phyloP scores from a whole-genome alignment of 2,329 filamentous ascomycete genomes.

The Alternaria brassicae region DNA sequence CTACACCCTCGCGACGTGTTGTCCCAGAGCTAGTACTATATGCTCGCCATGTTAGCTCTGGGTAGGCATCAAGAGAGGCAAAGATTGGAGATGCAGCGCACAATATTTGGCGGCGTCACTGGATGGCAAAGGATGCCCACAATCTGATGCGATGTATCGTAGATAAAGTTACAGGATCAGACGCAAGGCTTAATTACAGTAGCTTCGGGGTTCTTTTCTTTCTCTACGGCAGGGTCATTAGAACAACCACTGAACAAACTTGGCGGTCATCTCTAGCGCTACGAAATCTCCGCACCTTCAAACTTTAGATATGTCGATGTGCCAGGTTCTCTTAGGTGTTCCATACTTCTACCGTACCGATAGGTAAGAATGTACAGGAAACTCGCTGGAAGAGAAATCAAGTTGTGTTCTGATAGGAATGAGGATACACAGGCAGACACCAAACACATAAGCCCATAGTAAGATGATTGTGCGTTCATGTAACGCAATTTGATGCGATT shows the following conservation, averaged over 20 bases:
- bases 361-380: background rate
- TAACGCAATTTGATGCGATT: background rate
- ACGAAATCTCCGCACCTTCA: background rate
- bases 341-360: background rate
- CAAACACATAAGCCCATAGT: too few relatives aligned
- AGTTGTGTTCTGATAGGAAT: background rate
- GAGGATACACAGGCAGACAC: background rate
- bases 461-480: too few relatives aligned
- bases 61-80: background rate
- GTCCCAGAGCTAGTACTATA: background rate
- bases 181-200: too few relatives aligned
- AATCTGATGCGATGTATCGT: background rate
- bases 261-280: background rate
- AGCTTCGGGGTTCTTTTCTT: background rate
- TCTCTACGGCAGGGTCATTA: background rate
- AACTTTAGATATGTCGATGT: background rate
- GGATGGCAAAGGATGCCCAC: background rate
- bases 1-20: background rate
- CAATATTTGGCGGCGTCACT: background rate
- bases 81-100: background rate
- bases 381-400: background rate
- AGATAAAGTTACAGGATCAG: background rate
- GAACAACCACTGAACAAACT: background rate
- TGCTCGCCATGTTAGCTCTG: background rate
- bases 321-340: background rate